Conservation (phyloP, 345 rosid genomes). For the Barbarea vulgaris region DNA sequence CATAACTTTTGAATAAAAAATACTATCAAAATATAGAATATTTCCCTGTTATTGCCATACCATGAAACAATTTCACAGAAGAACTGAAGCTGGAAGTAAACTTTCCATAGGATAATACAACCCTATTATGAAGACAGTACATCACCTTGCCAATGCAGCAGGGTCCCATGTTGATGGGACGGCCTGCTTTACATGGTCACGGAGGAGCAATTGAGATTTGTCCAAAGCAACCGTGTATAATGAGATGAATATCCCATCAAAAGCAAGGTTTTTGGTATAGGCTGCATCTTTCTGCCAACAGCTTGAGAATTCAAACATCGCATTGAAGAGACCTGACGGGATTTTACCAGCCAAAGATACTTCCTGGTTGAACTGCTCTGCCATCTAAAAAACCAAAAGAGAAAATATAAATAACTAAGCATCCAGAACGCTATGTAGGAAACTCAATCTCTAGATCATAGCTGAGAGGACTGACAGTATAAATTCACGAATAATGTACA, state of each 20-base stretch:
- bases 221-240: conserved; percentile 82
- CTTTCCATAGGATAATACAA: background rate
- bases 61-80: background rate
- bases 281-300: conserved; percentile 97
- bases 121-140: background rate
- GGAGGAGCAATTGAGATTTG: conserved; percentile 74
- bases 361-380: conserved; percentile 96
- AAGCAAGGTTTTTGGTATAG: conserved; percentile 87
- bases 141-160: conserved; percentile 83
- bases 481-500: background rate
- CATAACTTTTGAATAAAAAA: background rate
- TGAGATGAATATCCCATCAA: conserved; percentile 86
- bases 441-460: background rate
- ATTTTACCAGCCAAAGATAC: conserved; percentile 84
- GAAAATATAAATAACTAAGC: background rate
- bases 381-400: conserved; percentile 57
- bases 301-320: conserved; percentile 87
- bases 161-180: conserved; percentile 94
- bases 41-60: background rate
- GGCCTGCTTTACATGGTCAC: conserved; percentile 78
- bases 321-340: conserved; percentile 88
- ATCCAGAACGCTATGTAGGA: background rate
- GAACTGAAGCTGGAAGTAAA: background rate
- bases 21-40: background rate
- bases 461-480: background rate